Evolutionary conservation across 2,329 filamentous ascomycete genomes (phyloP).

Genomic region (Claviceps paspali): DNA sequence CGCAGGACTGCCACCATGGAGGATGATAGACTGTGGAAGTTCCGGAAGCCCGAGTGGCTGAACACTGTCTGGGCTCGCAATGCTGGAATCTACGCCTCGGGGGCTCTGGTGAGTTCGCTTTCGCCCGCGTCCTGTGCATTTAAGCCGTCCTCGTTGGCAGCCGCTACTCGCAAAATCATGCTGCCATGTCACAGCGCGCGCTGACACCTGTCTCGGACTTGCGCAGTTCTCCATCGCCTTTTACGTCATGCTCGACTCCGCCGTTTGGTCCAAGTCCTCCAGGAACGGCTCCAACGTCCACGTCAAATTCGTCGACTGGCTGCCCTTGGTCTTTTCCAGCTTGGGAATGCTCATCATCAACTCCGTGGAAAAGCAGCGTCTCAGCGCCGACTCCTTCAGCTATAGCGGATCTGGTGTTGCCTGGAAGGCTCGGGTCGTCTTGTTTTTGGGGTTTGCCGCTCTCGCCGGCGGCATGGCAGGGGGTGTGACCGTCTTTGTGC

Average conservation of each 20-base stretch:
- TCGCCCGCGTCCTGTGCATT: too few relatives aligned
- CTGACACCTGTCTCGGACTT: too few relatives aligned
- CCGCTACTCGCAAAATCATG: too few relatives aligned
- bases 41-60: conserved; percentile 50
- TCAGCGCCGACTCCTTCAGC: conserved; percentile 47
- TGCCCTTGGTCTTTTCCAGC: conserved; percentile 50
- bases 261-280: conserved; percentile 48
- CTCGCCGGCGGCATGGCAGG: conserved; percentile 54
- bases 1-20: conserved; percentile 29
- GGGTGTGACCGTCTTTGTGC: conserved; percentile 51
- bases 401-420: conserved; percentile 49
- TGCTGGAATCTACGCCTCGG: conserved; percentile 46
- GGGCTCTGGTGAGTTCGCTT: conserved; percentile 43
- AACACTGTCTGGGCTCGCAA: conserved; percentile 50
- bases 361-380: conserved; percentile 50
- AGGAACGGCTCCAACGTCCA: conserved; percentile 44
- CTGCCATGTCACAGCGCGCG: too few relatives aligned
- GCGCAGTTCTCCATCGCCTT: conserved; percentile 51
- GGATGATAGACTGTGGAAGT: conserved; percentile 53
- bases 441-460: conserved; percentile 51
- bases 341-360: conserved; percentile 60
- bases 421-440: conserved; percentile 53
- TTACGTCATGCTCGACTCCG: conserved; percentile 52
- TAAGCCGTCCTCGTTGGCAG: too few relatives aligned
- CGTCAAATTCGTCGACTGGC: conserved; percentile 55